Evolutionary conservation across 2,329 filamentous ascomycete species (phyloP).

Genomic region (Beauveria rudraprayagi): DNA sequence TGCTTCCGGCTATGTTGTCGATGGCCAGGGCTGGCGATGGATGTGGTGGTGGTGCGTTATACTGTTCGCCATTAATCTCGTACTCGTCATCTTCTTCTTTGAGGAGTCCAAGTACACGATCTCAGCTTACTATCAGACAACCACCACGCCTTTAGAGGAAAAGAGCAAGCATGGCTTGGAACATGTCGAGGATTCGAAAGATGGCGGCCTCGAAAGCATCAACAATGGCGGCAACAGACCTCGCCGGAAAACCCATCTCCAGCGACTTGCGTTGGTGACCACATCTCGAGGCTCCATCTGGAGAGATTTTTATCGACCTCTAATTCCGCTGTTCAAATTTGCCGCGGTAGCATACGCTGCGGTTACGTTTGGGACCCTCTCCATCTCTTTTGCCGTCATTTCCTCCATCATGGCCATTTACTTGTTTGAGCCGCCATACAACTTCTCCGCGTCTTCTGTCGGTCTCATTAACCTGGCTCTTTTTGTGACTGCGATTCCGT

Average conservation of each 20-base stretch:
- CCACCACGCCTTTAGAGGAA: neutral
- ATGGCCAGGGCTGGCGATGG: conserved; percentile 21
- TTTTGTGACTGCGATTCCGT: conserved; percentile 29
- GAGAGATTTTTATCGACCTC: neutral
- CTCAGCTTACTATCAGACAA: neutral
- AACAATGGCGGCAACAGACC: neutral
- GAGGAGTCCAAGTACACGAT: neutral
- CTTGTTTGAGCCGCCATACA: conserved; percentile 20
- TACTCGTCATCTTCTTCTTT: neutral
- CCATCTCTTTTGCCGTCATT: neutral
- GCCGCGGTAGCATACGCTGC: conserved; percentile 1
- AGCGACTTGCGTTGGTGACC: neutral
- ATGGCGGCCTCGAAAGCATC: neutral
- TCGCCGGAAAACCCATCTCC: neutral
- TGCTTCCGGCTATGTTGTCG: conserved; percentile 16
- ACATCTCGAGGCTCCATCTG: neutral
- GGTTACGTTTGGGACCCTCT: neutral
- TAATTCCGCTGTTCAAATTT: neutral
- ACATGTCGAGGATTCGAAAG: neutral
- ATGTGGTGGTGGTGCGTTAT: conserved; percentile 19
- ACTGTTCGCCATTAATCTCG: neutral
- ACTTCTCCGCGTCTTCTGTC: conserved; percentile 18
- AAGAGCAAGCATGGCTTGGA: neutral
- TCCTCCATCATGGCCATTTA: neutral
- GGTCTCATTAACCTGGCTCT: conserved; percentile 20